Evolutionary conservation across 2,329 filamentous ascomycete species (phyloP).

Genomic region (Fusarium buxicola): DNA sequence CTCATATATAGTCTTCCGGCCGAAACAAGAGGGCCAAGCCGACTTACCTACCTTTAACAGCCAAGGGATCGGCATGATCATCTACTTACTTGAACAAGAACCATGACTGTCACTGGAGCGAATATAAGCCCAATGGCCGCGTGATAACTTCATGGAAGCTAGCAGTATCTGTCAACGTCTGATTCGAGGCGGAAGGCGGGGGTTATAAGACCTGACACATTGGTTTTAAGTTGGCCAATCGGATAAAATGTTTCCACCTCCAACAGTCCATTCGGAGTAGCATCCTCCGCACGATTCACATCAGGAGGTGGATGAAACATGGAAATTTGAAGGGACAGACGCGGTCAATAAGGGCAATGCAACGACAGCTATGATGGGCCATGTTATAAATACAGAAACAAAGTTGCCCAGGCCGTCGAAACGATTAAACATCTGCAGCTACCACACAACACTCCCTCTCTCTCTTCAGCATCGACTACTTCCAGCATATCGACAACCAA

Average conservation of each 20-base stretch:
- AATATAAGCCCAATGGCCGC: not conserved
- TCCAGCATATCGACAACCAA: too few relatives aligned
- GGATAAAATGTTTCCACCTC: not conserved
- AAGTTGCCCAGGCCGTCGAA: too few relatives aligned
- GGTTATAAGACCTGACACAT: not conserved
- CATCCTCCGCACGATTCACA: conserved; percentile 21
- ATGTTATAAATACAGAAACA: too few relatives aligned
- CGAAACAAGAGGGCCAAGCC: too few relatives aligned
- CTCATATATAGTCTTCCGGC: too few relatives aligned
- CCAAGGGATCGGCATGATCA: not conserved
- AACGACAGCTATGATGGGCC: too few relatives aligned
- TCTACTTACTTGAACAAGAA: not conserved
- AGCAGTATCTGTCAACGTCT: not conserved
- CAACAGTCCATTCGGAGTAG: conserved; percentile 8
- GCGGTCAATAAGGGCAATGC: conserved; percentile 16
- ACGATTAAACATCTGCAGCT: too few relatives aligned
- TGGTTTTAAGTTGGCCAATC: conserved; percentile 11
- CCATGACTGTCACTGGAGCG: not conserved
- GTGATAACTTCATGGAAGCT: conserved; percentile 6
- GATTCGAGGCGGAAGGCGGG: not conserved
- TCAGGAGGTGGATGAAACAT: conserved; percentile 23
- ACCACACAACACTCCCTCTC: too few relatives aligned
- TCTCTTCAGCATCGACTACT: too few relatives aligned
- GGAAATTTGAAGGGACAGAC: conserved; percentile 8
- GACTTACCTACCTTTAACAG: too few relatives aligned